Percentiles rank a stretch among this genome's conserved stretches.
Evolutionary conservation across 257 asterid species (phyloP).

Genomic region (Nicotiana benthamiana): DNA sequence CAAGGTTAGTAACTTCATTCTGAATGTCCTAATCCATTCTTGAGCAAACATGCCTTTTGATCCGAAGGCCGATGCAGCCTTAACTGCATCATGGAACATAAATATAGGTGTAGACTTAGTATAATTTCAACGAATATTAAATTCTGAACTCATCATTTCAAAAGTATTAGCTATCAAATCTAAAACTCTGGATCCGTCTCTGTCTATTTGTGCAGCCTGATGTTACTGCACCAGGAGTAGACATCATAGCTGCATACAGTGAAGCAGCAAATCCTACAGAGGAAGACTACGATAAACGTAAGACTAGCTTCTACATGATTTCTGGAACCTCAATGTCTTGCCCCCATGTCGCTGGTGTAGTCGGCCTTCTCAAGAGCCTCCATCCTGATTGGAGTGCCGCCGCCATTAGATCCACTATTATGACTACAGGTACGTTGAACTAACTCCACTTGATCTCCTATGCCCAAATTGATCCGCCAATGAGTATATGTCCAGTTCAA

Average conservation of each 20-base stretch:
- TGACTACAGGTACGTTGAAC: constrained; percentile 34
- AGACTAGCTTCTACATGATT: constrained; percentile 11
- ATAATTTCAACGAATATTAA: neutral
- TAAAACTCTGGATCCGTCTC: neutral
- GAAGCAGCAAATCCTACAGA: constrained; percentile 24
- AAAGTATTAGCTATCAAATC: neutral
- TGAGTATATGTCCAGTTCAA: neutral
- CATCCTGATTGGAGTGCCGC: constrained; percentile 64
- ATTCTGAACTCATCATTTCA: neutral
- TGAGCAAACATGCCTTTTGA: neutral
- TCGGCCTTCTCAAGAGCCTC: constrained; percentile 38
- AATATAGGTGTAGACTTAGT: neutral
- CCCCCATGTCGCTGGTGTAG: constrained; percentile 63
- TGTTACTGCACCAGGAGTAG: constrained; percentile 62
- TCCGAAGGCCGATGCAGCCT: neutral
- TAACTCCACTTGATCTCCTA: neutral
- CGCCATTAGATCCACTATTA: constrained; percentile 56
- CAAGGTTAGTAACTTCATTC: constrained; percentile 33
- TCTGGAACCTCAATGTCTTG: constrained; percentile 70
- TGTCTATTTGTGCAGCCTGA: constrained; percentile 41
- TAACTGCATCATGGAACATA: neutral
- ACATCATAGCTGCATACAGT: constrained; percentile 43
- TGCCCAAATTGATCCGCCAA: no score
- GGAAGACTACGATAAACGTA: constrained; percentile 15
- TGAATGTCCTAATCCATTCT: neutral